A percentile compares a stretch with the other conserved stretches of the same genome.
Conservation (phyloP, 129 eudicot genomes). For the Escallonia herrerae region DNA sequence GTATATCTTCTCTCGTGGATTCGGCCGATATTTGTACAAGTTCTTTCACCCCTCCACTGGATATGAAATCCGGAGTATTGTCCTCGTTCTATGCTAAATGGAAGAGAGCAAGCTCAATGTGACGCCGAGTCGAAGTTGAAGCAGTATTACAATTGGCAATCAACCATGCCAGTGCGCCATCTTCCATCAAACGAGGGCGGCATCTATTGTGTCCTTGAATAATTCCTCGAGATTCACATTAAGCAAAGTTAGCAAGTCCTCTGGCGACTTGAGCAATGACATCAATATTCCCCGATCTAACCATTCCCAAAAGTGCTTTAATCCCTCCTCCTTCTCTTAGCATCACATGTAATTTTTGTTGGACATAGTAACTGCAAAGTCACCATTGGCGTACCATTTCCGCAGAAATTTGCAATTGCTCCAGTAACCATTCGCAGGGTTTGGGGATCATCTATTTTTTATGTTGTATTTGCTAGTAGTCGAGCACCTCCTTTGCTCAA, state of each 20-base stretch:
- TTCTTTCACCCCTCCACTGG: constrained; percentile 61
- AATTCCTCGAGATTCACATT: constrained; percentile 88
- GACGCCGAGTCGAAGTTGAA: constrained; percentile 73
- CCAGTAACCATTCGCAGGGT: constrained; percentile 98
- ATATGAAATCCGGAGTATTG: constrained; percentile 62
- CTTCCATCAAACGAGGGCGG: constrained; percentile 71
- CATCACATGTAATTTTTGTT: constrained; percentile 46
- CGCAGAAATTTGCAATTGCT: constrained; percentile 94
- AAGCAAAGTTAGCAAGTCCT: constrained; percentile 86
- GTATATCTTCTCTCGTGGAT: constrained; percentile 87
- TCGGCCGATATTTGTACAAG: constrained; percentile 53
- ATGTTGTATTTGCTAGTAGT: constrained; percentile 66
- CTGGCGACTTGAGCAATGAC: constrained; percentile 91
- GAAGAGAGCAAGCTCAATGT: constrained; percentile 91
- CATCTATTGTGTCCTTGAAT: constrained; percentile 83
- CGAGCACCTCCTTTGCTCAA: constrained; percentile 86
- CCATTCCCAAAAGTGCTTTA: constrained; percentile 79
- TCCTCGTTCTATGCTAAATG: constrained; percentile 93
- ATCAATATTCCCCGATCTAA: constrained; percentile 59
- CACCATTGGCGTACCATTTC: constrained; percentile 59
- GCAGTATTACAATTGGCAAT: constrained; percentile 62
- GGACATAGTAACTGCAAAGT: background rate
- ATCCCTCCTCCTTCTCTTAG: constrained; percentile 82
- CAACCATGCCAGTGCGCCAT: constrained; percentile 74
- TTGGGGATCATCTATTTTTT: constrained; percentile 83